These are phyloP conservation scores for Rhizopus stolonifer DNA, from an alignment of 371 early-diverging fungal species.

Conservation along the genomic window DNA sequence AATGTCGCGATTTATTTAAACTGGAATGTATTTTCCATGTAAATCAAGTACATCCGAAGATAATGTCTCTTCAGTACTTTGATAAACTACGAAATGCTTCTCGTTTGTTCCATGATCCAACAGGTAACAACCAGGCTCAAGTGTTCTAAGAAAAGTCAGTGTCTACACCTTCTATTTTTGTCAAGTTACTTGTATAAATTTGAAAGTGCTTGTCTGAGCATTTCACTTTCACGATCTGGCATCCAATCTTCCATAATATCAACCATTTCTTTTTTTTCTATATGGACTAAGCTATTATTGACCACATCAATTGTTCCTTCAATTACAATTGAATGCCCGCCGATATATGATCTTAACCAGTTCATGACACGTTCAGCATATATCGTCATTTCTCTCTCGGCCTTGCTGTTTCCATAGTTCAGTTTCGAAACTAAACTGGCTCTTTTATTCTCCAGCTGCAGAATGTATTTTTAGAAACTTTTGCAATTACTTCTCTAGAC, in stretches of 20 bases:
- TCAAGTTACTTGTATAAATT: conserved; percentile 11
- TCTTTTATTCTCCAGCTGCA: conserved; percentile 6
- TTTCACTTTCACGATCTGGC: conserved; percentile 16
- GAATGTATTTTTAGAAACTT: too few species aligned
- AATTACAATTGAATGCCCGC: conserved; percentile 21
- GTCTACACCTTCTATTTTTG: too few species aligned
- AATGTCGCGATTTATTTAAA: background rate
- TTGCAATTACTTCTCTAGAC: too few species aligned
- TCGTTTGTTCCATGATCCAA: conserved; percentile 9
- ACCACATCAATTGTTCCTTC: conserved; percentile 23
- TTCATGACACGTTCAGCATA: conserved; percentile 18
- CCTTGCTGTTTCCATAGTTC: conserved; percentile 17
- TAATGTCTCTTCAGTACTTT: background rate
- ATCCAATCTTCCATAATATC: conserved; percentile 31
- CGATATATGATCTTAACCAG: conserved; percentile 27
- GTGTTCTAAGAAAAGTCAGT: conserved; percentile 1
- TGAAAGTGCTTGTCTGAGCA: conserved; percentile 10
- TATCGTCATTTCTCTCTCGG: conserved; percentile 14
- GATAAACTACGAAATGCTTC: conserved; percentile 1
- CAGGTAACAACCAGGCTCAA: conserved; percentile 16
- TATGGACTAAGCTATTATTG: conserved; percentile 12
- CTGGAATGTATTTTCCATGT: background rate
- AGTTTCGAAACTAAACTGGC: conserved; percentile 17
- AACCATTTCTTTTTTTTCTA: conserved; percentile 22
- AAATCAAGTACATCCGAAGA: background rate